These are phyloP conservation scores for Peziza echinospora DNA, from an alignment of 495 filamentous ascomycete genomes.

Conservation along the genomic window DNA sequence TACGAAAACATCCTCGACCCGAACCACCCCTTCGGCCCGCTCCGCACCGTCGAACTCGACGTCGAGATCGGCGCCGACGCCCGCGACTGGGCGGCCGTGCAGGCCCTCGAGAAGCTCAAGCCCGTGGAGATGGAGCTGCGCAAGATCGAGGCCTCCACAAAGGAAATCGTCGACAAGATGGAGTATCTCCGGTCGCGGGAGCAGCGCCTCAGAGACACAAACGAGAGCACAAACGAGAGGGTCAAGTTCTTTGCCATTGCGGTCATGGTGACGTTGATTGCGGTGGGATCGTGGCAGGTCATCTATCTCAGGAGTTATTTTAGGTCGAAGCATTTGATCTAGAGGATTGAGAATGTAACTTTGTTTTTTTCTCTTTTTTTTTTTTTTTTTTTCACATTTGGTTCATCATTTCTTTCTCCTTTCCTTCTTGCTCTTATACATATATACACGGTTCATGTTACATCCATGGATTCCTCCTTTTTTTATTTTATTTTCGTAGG, in stretches of 20 bases:
- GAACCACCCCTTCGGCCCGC: slow-evolving; percentile 29
- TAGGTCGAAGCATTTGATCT: slow-evolving; percentile 28
- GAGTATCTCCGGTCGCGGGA: slow-evolving; percentile 78
- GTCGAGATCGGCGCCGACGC: slow-evolving; percentile 97
- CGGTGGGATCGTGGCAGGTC: slow-evolving; percentile 87
- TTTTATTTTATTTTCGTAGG: too few species aligned
- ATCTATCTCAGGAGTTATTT: slow-evolving; percentile 96
- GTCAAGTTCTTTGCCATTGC: slow-evolving; percentile 97
- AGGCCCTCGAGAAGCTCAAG: slow-evolving; percentile 92
- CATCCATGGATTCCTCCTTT: too few species aligned
- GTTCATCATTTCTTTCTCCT: neutral
- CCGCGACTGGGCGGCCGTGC: slow-evolving; percentile 93
- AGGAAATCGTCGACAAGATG: slow-evolving; percentile 67
- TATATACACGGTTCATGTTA: too few species aligned
- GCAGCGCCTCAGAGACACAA: slow-evolving; percentile 92
- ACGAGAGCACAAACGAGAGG: slow-evolving; percentile 96
- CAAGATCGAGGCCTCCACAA: slow-evolving; percentile 70
- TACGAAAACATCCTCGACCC: slow-evolving; percentile 61
- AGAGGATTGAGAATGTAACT: slow-evolving; percentile 13
- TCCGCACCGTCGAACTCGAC: slow-evolving; percentile 75
- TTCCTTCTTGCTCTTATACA: too few species aligned
- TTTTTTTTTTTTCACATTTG: too few species aligned
- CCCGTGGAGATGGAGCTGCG: slow-evolving; percentile 89
- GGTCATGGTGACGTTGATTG: slow-evolving; percentile 83
- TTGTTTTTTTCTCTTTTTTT: neutral